Evolutionary conservation across 2,329 filamentous ascomycete species (phyloP).

Genomic region (Trichoderma simmonsii): DNA sequence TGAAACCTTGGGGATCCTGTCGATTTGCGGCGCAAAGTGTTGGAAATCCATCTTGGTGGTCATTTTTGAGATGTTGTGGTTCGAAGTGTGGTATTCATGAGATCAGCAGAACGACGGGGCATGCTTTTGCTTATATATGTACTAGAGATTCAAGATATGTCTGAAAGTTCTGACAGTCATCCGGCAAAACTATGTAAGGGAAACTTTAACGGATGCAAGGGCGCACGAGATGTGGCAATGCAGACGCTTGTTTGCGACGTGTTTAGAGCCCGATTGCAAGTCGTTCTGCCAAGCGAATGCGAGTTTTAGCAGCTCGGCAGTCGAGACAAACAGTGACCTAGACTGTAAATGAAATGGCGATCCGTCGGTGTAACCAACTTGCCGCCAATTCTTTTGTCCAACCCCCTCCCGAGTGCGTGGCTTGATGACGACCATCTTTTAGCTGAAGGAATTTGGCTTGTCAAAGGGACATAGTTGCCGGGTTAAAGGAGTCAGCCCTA

Average conservation of each 20-base stretch:
- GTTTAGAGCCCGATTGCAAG: neutral
- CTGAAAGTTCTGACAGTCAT: neutral
- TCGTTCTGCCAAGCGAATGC: neutral
- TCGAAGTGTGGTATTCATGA: neutral
- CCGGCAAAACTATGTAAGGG: neutral
- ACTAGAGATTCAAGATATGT: too few relatives aligned
- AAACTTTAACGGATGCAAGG: neutral
- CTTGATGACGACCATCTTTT: neutral
- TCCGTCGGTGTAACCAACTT: neutral
- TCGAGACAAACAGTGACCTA: neutral
- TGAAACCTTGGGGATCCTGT: neutral
- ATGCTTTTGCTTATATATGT: neutral
- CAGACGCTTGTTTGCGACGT: neutral
- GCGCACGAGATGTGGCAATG: neutral
- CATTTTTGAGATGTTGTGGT: neutral
- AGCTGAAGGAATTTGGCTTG: neutral
- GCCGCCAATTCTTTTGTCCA: neutral
- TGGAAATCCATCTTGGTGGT: constrained; percentile 5
- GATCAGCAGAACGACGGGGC: neutral
- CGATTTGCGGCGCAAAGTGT: neutral
- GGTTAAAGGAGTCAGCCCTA: neutral
- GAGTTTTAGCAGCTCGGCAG: neutral
- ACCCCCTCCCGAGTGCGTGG: neutral
- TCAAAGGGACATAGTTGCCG: neutral
- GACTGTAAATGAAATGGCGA: neutral